phyloP scores from a whole-genome alignment of 495 filamentous ascomycete species.

The Hyphodiscus hymeniophilus region DNA sequence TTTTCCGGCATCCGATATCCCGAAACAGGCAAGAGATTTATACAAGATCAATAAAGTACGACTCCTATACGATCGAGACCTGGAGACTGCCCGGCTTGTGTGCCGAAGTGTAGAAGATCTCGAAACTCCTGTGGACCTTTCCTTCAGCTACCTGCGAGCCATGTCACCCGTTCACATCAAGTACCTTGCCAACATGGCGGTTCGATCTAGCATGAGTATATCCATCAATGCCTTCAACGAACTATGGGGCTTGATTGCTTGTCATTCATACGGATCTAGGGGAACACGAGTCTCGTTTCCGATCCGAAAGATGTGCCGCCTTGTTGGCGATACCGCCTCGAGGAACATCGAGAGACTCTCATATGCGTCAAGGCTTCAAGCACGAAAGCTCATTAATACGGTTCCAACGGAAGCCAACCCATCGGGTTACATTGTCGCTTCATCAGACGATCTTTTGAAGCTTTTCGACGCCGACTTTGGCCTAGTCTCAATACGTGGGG shows the following conservation, averaged over 20 bases:
- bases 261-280: constrained; percentile 67
- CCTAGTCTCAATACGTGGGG: constrained; percentile 73
- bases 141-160: constrained; percentile 75
- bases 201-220: constrained; percentile 89
- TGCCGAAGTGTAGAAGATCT: constrained; percentile 73
- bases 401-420: constrained; percentile 76
- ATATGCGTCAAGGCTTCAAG: constrained; percentile 76
- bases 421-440: constrained; percentile 87
- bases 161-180: constrained; percentile 90
- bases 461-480: constrained; percentile 88
- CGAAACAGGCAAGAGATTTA: constrained; percentile 73
- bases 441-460: constrained; percentile 77
- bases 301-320: constrained; percentile 87
- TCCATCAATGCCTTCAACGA: constrained; percentile 80
- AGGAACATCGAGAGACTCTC: constrained; percentile 85
- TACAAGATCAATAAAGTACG: constrained; percentile 77
- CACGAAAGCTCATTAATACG: constrained; percentile 70
- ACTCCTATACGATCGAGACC: constrained; percentile 68
- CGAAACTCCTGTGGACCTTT: constrained; percentile 74
- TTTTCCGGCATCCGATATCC: constrained; percentile 89
- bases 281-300: constrained; percentile 91
- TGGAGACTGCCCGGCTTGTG: constrained; percentile 70
- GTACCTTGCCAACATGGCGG: constrained; percentile 84
- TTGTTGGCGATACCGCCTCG: constrained; percentile 81
- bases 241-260: constrained; percentile 85